phyloP scores from a whole-genome alignment of 106 monocot genomes.

The Platanthera zijinensis region DNA sequence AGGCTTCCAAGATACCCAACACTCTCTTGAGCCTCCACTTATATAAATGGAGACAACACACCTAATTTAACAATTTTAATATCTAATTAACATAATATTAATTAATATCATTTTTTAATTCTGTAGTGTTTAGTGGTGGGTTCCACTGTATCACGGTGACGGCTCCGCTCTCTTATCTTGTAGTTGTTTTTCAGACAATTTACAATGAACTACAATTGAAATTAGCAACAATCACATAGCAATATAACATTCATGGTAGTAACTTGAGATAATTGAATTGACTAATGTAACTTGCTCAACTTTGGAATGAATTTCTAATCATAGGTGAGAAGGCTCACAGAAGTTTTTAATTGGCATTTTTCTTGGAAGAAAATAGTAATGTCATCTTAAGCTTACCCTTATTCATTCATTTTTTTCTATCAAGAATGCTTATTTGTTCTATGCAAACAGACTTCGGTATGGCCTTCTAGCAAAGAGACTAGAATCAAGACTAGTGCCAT shows the following conservation, averaged over 20 bases:
- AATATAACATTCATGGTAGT: not conserved
- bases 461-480: not conserved
- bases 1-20: too few relatives aligned
- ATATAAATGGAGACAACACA: too few relatives aligned
- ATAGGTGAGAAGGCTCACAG: not conserved
- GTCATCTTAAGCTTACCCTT: not conserved
- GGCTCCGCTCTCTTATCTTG: not conserved
- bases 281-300: not conserved
- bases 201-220: not conserved
- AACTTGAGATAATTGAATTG: not conserved
- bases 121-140: too few relatives aligned
- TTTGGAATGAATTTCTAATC: conserved; percentile 1
- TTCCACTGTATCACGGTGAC: too few relatives aligned
- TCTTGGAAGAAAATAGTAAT: not conserved
- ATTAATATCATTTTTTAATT: too few relatives aligned
- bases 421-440: not conserved
- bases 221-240: not conserved
- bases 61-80: too few relatives aligned
- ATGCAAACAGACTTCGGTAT: not conserved
- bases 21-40: too few relatives aligned
- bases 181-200: not conserved
- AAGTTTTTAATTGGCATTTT: not conserved
- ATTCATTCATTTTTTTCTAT: not conserved
- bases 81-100: too few relatives aligned
- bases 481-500: not conserved